A percentile compares a stretch with the other conserved stretches of the same genome.
These are phyloP conservation scores for Salicornia ramosissima DNA, from an alignment of 148 eudicot genomes.

Conservation along the genomic window DNA sequence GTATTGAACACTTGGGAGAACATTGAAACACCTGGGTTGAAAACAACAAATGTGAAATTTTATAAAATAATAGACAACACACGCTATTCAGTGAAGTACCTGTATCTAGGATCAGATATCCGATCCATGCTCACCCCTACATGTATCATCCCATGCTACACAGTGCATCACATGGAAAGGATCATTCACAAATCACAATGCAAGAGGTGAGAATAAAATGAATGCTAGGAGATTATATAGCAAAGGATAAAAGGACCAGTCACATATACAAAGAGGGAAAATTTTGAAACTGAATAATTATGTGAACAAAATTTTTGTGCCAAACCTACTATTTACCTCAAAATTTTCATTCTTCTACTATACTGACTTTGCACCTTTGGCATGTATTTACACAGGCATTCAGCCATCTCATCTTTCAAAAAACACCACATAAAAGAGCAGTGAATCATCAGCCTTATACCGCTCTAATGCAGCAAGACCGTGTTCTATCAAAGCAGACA, in stretches of 20 bases:
- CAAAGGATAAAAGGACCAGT: neutral
- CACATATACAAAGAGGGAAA: slow-evolving; percentile 5
- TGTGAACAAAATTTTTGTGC: neutral
- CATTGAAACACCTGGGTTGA: no score
- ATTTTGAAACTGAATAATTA: neutral
- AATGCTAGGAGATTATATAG: neutral
- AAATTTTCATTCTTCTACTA: slow-evolving; percentile 6
- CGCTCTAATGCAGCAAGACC: slow-evolving; percentile 1
- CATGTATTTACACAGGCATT: slow-evolving; percentile 17
- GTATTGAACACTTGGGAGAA: no score
- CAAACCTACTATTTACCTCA: slow-evolving; percentile 20
- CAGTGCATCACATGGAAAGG: no score
- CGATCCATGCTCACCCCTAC: no score
- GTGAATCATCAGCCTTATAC: neutral
- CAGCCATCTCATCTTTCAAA: slow-evolving; percentile 4
- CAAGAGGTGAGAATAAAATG: neutral
- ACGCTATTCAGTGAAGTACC: no score
- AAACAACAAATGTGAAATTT: no score
- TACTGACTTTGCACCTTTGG: slow-evolving; percentile 8
- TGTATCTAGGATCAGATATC: no score
- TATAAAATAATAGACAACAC: no score
- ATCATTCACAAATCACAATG: neutral
- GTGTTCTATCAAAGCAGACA: neutral
- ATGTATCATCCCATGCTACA: no score
- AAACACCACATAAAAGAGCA: slow-evolving; percentile 10